Evolutionary conservation across 2,329 filamentous ascomycete species (phyloP).

Genomic region (Lachnellula occidentalis): DNA sequence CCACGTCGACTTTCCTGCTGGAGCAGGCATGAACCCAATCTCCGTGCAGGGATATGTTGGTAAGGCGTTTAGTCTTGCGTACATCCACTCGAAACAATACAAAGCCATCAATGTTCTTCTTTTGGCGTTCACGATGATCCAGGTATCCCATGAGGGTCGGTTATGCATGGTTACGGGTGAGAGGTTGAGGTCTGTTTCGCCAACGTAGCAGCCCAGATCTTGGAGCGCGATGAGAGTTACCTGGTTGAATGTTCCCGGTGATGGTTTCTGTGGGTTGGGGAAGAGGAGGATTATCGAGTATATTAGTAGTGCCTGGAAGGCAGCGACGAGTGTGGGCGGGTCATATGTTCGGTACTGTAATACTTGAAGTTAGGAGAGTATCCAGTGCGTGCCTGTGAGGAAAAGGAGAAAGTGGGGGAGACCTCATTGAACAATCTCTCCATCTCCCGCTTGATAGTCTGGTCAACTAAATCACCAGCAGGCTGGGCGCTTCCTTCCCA

Average conservation of each 20-base stretch:
- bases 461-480: constrained; percentile 29
- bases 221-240: constrained; percentile 31
- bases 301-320: constrained; percentile 34
- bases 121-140: constrained; percentile 50
- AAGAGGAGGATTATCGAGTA: constrained; percentile 37
- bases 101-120: constrained; percentile 37
- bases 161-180: constrained; percentile 31
- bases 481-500: constrained; percentile 32
- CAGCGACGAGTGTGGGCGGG: constrained; percentile 31
- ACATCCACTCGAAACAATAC: constrained; percentile 36
- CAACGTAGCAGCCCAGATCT: constrained; percentile 29
- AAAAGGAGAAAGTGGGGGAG: constrained; percentile 6
- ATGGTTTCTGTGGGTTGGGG: constrained; percentile 25
- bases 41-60: constrained; percentile 34
- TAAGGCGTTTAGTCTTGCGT: constrained; percentile 32
- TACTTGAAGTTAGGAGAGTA: neutral
- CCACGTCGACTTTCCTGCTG: constrained; percentile 36
- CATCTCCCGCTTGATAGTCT: constrained; percentile 31
- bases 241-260: constrained; percentile 19
- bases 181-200: constrained; percentile 32
- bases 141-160: constrained; percentile 33
- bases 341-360: constrained; percentile 31
- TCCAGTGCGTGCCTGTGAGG: neutral
- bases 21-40: constrained; percentile 35
- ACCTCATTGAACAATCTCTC: constrained; percentile 31